phyloP scores from a whole-genome alignment of 2,329 filamentous ascomycete species.

The Scopulariopsis brevicaulis region DNA sequence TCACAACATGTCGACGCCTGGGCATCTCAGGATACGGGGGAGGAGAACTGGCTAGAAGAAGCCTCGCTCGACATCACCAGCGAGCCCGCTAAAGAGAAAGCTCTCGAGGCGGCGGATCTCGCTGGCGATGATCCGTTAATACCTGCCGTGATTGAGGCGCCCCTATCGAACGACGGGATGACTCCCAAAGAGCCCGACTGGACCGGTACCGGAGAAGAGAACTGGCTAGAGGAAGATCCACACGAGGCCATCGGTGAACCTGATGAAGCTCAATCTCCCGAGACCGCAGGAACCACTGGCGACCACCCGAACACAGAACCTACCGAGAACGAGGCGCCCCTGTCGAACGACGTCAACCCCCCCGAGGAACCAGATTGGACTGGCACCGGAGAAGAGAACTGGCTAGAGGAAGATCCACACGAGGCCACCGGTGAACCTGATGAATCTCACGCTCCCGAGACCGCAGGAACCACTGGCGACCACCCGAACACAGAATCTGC shows the following conservation, averaged over 20 bases:
- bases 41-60: conserved; percentile 7
- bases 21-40: conserved; percentile 9
- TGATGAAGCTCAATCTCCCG: background rate
- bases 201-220: background rate
- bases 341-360: no score
- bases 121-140: background rate
- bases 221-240: no score
- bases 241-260: no score
- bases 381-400: conserved; percentile 5
- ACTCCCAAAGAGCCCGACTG: background rate
- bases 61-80: conserved; percentile 44
- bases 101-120: no score
- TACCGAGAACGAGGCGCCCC: background rate
- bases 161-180: background rate
- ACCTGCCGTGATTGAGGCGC: background rate
- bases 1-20: conserved; percentile 3
- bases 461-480: no score
- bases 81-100: conserved; percentile 21
- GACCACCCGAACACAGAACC: background rate
- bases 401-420: background rate
- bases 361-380: no score
- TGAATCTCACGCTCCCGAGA: background rate
- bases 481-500: background rate
- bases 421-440: background rate
- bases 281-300: background rate